Evolutionary conservation across 2,329 filamentous ascomycete genomes (phyloP), one percentile per base, ranked within the genome.

Genomic region (Fusarium fracticaudum): DNA sequence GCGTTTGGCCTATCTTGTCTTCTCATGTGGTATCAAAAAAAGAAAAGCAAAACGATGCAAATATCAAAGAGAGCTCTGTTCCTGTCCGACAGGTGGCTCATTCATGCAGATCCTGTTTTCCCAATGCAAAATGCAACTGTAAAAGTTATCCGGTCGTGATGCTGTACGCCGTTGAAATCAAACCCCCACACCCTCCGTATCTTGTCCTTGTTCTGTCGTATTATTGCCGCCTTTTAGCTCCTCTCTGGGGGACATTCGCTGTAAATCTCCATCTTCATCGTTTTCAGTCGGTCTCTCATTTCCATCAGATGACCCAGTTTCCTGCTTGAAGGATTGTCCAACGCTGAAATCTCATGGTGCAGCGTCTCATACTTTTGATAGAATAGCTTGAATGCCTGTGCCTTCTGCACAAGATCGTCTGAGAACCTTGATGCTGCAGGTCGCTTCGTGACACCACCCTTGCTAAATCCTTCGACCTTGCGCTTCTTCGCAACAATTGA

Each of bases 211-310:
- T 64, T 65, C 69, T 60, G 58, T 64, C 41, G 57, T 67, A 71
- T 76, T 73, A 77, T 55, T 54, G 53, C 55, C 59, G 50, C 68
- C 57, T 31, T 67, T 75, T 69, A 80, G 40, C 70, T 73, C 68
- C 77, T 78, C 38, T 76, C 75, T 9, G 72, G 82, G 62, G 78
- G 82, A 78, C 79, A 84, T 79, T 86, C 84, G 72, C 81, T 81
- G 75, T 90, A 87, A 50, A 92, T 91, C 66, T 90, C 85, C 72
- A 79, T 83, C 84, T 92, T 92, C 86, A 91, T 86, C n/a, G 74
- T 73, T 72, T 86, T 83, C 54, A 92, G 81, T 40, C 86, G 83
- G 35, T 85, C 81, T 64, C 88, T 86, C 89, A 91, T 88, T 20
- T 87, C 85, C 37, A 87, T 76, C 51, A 92, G 79, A 54, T 87